These are phyloP conservation scores for Metarhizium brunneum DNA, from an alignment of 2,329 filamentous ascomycete genomes.

Conservation along the genomic window DNA sequence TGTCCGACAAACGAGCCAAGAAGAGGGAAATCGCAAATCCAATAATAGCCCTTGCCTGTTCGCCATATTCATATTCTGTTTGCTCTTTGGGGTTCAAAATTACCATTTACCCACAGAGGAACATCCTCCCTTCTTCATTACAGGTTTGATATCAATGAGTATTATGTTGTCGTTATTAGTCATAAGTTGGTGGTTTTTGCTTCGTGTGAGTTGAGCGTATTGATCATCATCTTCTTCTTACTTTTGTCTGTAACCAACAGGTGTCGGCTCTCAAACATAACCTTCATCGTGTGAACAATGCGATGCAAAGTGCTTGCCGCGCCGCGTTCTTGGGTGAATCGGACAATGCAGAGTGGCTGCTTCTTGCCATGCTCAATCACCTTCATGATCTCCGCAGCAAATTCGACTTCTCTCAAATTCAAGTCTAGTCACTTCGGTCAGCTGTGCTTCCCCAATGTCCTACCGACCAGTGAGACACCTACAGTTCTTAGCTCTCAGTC, in stretches of 20 bases:
- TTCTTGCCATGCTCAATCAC: slow-evolving; percentile 78
- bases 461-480: slow-evolving; percentile 27
- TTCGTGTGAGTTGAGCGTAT: slow-evolving; percentile 46
- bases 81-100: slow-evolving; percentile 1
- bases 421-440: slow-evolving; percentile 46
- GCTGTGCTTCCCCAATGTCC: neutral
- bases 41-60: neutral
- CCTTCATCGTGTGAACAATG: slow-evolving; percentile 68
- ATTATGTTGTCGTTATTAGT: neutral
- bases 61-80: slow-evolving; percentile 2
- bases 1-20: neutral
- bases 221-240: slow-evolving; percentile 65
- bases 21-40: slow-evolving; percentile 1
- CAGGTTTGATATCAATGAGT: neutral
- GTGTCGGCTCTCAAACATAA: slow-evolving; percentile 54
- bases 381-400: slow-evolving; percentile 80
- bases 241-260: slow-evolving; percentile 60
- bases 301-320: slow-evolving; percentile 82
- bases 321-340: slow-evolving; percentile 85
- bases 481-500: slow-evolving; percentile 72
- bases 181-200: neutral
- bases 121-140: neutral
- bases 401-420: slow-evolving; percentile 76
- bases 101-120: neutral
- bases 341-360: slow-evolving; percentile 67